A percentile compares a stretch with the other conserved stretches of the same genome.
phyloP scores from a whole-genome alignment of 306 rosid genomes.

The Gillenia trifoliata region DNA sequence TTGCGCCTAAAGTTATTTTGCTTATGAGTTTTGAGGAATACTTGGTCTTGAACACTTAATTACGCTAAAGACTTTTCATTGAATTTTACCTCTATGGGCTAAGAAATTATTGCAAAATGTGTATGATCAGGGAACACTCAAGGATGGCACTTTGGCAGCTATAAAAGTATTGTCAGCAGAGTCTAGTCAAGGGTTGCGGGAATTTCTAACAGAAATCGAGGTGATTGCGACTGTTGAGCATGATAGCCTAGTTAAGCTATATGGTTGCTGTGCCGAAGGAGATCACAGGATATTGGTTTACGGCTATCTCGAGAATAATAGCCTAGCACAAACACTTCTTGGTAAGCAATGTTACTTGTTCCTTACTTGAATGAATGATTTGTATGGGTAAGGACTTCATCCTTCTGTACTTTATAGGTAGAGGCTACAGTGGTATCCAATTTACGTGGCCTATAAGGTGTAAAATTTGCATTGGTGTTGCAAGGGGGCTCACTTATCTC shows the following conservation, averaged over 20 bases:
- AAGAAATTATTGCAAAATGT: slow-evolving; percentile 3
- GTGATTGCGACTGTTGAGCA: slow-evolving; percentile 66
- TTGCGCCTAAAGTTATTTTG: not conserved
- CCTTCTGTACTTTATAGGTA: slow-evolving; percentile 32
- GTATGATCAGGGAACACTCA: slow-evolving; percentile 49
- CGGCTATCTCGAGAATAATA: slow-evolving; percentile 79
- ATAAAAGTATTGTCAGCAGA: slow-evolving; percentile 66
- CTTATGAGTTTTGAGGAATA: slow-evolving; percentile 3
- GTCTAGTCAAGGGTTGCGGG: slow-evolving; percentile 60
- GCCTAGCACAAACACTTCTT: slow-evolving; percentile 69
- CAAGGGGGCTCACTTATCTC: slow-evolving; percentile 67
- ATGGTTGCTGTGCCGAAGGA: slow-evolving; percentile 73
- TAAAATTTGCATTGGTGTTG: slow-evolving; percentile 71
- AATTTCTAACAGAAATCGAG: slow-evolving; percentile 80
- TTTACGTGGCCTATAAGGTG: slow-evolving; percentile 51
- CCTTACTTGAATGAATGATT: slow-evolving; percentile 9
- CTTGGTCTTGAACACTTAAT: slow-evolving; percentile 3
- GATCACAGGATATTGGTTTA: slow-evolving; percentile 74
- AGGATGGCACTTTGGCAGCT: slow-evolving; percentile 55
- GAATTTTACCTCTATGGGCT: not conserved
- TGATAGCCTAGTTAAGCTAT: slow-evolving; percentile 68
- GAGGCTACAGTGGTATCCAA: slow-evolving; percentile 49
- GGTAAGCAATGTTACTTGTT: slow-evolving; percentile 32
- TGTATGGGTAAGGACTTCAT: slow-evolving; percentile 15
- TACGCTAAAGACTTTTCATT: slow-evolving; percentile 3